A percentile compares a stretch with the other conserved stretches of the same genome.
Evolutionary conservation across 192 early-diverging fungal species (phyloP).

Genomic region (Coemansia sp.): DNA sequence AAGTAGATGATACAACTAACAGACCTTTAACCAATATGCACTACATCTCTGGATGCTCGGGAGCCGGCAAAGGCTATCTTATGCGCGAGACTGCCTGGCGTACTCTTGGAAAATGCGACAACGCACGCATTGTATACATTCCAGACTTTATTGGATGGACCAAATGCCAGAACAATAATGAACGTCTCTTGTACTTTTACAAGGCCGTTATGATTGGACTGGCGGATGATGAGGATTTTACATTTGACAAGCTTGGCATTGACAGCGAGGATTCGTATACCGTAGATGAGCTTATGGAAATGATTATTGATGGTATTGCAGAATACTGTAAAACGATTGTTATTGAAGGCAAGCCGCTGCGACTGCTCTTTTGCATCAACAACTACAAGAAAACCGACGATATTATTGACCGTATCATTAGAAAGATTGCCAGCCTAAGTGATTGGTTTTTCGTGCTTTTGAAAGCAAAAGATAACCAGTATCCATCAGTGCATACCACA

Average conservation of each 20-base stretch:
- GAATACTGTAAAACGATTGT: not conserved
- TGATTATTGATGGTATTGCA: not conserved
- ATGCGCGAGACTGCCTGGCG: not conserved
- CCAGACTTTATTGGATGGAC: not conserved
- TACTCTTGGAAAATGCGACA: not conserved
- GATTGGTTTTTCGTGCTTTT: not conserved
- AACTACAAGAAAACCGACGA: not conserved
- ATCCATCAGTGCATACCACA: not conserved
- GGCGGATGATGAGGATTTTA: not conserved
- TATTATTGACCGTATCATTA: not conserved
- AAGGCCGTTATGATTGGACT: conserved; percentile 1
- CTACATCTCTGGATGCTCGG: not conserved
- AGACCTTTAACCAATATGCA: not conserved
- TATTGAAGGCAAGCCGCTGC: not conserved
- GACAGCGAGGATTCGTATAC: not conserved
- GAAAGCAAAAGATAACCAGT: not conserved
- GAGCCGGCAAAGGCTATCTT: not conserved
- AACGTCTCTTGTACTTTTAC: conserved; percentile 1
- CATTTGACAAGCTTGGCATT: not conserved
- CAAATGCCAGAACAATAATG: not conserved
- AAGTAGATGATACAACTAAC: no score
- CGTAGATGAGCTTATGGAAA: not conserved
- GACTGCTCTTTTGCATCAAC: not conserved
- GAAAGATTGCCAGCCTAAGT: not conserved
- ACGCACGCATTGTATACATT: not conserved